These are phyloP conservation scores for Nigrograna mackinnonii DNA, from an alignment of 2,329 filamentous ascomycete species.

Conservation along the genomic window DNA sequence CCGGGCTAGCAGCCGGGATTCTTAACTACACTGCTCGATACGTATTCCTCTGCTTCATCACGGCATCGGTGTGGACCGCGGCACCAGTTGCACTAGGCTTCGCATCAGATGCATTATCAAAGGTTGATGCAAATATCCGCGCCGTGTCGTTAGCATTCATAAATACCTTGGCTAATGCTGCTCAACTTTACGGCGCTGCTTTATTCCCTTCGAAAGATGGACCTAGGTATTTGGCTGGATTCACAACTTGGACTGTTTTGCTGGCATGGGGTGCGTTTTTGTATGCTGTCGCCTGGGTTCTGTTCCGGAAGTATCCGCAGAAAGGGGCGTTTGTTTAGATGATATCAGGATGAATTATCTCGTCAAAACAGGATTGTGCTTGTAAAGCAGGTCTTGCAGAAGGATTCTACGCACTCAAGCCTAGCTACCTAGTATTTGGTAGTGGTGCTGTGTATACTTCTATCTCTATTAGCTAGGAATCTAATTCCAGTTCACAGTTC, in stretches of 20 bases:
- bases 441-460: too few species aligned
- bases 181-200: slow-evolving; percentile 24
- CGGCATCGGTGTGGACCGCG: slow-evolving; percentile 25
- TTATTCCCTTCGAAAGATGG: slow-evolving; percentile 21
- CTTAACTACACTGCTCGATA: slow-evolving; percentile 27
- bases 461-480: too few species aligned
- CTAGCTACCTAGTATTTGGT: too few species aligned
- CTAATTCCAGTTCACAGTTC: too few species aligned
- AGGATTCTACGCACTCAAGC: too few species aligned
- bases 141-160: slow-evolving; percentile 24
- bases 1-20: slow-evolving; percentile 22
- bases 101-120: slow-evolving; percentile 20
- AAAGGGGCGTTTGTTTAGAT: too few species aligned
- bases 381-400: too few species aligned
- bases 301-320: slow-evolving; percentile 21
- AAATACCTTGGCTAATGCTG: slow-evolving; percentile 24
- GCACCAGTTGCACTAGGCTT: slow-evolving; percentile 24
- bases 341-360: too few species aligned
- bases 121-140: slow-evolving; percentile 21
- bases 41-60: slow-evolving; percentile 28
- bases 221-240: slow-evolving; percentile 23
- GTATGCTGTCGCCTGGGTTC: slow-evolving; percentile 18
- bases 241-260: slow-evolving; percentile 23
- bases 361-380: too few species aligned
- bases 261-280: slow-evolving; percentile 20